Conservation (phyloP, 257 asterid species). For the Solanum phureja region DNA sequence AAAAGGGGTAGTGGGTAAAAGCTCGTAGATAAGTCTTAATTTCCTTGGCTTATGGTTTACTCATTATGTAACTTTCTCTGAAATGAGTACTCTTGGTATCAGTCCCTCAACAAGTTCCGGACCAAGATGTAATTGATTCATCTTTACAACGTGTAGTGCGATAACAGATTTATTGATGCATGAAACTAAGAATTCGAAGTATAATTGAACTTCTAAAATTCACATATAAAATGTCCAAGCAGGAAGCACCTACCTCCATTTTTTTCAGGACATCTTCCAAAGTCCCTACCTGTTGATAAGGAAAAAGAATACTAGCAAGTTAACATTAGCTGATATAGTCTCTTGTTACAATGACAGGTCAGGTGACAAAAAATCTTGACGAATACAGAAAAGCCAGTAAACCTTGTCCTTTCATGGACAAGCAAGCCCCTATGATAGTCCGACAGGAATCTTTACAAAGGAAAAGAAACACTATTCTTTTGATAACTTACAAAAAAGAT, state of each 20-base stretch:
- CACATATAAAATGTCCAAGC: not conserved
- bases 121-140: not conserved
- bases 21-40: not conserved
- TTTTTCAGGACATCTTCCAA: slow-evolving; percentile 88
- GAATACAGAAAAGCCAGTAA: not conserved
- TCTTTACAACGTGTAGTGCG: not conserved
- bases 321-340: not conserved
- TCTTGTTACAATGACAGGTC: not conserved
- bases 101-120: not conserved
- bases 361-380: not conserved
- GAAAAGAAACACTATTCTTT: not conserved
- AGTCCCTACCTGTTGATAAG: slow-evolving; percentile 74
- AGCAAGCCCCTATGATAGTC: not conserved
- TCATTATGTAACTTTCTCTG: not conserved
- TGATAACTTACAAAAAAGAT: not conserved
- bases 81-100: not conserved
- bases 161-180: not conserved
- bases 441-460: not conserved
- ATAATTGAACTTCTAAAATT: not conserved
- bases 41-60: not conserved
- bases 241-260: slow-evolving; percentile 63
- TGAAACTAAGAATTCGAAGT: not conserved
- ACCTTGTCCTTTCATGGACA: not conserved
- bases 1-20: not conserved
- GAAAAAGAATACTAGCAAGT: not conserved